phyloP scores from a whole-genome alignment of 2,329 filamentous ascomycete genomes.

The Colletotrichum graminicola region DNA sequence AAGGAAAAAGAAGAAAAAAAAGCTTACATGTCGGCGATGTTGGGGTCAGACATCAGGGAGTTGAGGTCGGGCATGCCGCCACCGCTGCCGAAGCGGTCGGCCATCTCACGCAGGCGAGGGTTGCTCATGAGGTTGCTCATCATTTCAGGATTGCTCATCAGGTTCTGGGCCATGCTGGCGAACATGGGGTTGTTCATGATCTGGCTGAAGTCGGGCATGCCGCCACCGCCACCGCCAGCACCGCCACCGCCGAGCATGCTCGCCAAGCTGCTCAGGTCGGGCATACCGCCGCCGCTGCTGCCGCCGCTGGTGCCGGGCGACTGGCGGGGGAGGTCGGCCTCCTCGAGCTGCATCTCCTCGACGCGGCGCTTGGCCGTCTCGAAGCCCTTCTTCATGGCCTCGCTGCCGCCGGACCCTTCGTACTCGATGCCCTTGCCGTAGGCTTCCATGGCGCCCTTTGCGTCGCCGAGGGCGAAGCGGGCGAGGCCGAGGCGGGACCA shows the following conservation, averaged over 20 bases:
- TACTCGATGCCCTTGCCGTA: slow-evolving; percentile 93
- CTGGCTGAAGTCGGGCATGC: slow-evolving; percentile 87
- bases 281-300: slow-evolving; percentile 71
- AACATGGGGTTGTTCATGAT: slow-evolving; percentile 99
- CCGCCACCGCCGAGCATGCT: slow-evolving; percentile 78
- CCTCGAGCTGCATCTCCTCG: slow-evolving; percentile 78
- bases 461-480: slow-evolving; percentile 90
- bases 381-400: slow-evolving; percentile 96
- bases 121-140: slow-evolving; percentile 96
- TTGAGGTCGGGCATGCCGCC: slow-evolving; percentile 92
- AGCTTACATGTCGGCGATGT: slow-evolving; percentile 93
- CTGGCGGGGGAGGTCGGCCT: slow-evolving; percentile 58
- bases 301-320: slow-evolving; percentile 54
- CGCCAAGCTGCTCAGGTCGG: slow-evolving; percentile 77
- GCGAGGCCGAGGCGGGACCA: slow-evolving; percentile 95
- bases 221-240: slow-evolving; percentile 71
- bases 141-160: slow-evolving; percentile 97
- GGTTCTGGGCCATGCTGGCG: slow-evolving; percentile 93
- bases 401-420: slow-evolving; percentile 93
- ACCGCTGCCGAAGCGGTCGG: slow-evolving; percentile 79
- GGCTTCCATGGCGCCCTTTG: slow-evolving; percentile 92
- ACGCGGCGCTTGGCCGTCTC: slow-evolving; percentile 92
- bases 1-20: no score
- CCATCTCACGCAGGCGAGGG: slow-evolving; percentile 89
- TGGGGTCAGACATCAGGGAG: slow-evolving; percentile 91